Evolutionary conservation across 2,329 filamentous ascomycete species (phyloP), one percentile per base, ranked within the genome.

Genomic region (Talaromyces amestolkiae): DNA sequence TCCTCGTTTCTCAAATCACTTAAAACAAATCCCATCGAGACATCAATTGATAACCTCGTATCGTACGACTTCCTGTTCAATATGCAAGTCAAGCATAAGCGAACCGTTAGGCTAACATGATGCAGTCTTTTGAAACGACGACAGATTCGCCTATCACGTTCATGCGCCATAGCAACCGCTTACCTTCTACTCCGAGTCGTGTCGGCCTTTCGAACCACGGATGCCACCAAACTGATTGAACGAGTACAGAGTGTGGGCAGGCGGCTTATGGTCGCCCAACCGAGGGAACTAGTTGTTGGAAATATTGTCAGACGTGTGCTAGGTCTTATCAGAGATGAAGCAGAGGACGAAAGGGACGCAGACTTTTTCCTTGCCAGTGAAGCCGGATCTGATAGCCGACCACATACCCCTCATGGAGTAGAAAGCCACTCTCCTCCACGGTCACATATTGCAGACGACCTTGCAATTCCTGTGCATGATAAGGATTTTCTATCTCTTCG

Each of bases 221-320:
- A 94, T 76, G 89, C 93, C 56, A 86, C 88, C 59, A 88, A 89
- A 72, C 87, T 99, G 60, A 87, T 98, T 66, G 86, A 89, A 71
- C 89, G 91, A 69, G 89, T 99, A 68, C 89, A 91, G 69, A 85
- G 88, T 66, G 88, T 94, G 27, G 95, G 95, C 64, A 86, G 88
- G 71, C 87, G 88, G 64, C 84, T 99, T 51, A 89, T 91, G 41
- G 87, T 90, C 64, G 93, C 95, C 8, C 92, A 96, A 72, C 94
- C 94, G 17, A 87, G 90, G 67, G 95, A 98, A 80, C 89, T 97
- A 71, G 92, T 93, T 5, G 92, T 97, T 53, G 94, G 93, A 61
- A 99, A 99, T 74, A 93, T 99, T 70, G 92, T 97, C 56, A 88
- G 93, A 67, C 89, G 95, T 68, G 91, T 98, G 2, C 82, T 99